These are phyloP conservation scores for Clarkia xantiana DNA, from an alignment of 345 rosid species.

Conservation along the genomic window DNA sequence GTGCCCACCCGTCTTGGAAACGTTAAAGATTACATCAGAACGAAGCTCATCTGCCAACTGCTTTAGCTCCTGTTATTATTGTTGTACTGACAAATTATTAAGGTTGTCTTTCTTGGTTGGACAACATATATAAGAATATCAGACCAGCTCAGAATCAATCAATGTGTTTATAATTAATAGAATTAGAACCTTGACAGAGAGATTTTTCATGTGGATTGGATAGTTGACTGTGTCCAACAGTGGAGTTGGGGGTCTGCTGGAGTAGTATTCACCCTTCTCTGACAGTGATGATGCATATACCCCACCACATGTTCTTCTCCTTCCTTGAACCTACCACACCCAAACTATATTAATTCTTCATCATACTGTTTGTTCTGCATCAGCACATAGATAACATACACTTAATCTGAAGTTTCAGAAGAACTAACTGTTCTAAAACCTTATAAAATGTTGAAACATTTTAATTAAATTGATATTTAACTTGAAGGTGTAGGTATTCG, in stretches of 20 bases:
- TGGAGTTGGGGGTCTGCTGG: slow-evolving; percentile 75
- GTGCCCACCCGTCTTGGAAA: slow-evolving; percentile 41
- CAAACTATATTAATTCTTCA: slow-evolving; percentile 11
- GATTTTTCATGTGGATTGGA: slow-evolving; percentile 31
- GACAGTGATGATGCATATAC: slow-evolving; percentile 65
- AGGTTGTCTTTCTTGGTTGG: neutral
- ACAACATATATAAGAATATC: neutral
- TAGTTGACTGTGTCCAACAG: slow-evolving; percentile 23
- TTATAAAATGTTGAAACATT: too few relatives aligned
- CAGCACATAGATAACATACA: too few relatives aligned
- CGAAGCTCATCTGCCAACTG: slow-evolving; percentile 24
- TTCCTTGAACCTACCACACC: slow-evolving; percentile 27
- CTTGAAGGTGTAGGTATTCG: too few relatives aligned
- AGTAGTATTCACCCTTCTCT: slow-evolving; percentile 51
- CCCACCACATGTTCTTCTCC: slow-evolving; percentile 35
- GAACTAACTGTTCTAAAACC: too few relatives aligned
- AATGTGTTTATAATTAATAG: neutral
- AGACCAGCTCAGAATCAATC: neutral
- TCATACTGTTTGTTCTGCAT: neutral
- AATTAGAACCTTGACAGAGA: slow-evolving; percentile 21
- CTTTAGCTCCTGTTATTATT: slow-evolving; percentile 21
- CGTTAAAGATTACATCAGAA: slow-evolving; percentile 27
- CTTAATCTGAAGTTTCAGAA: too few relatives aligned
- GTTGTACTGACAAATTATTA: too few relatives aligned
- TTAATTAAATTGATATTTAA: too few relatives aligned